A percentile compares a stretch with the other conserved stretches of the same genome.
These are phyloP conservation scores for Nasturtium officinale DNA, from an alignment of 345 rosid genomes.

Conservation along the genomic window DNA sequence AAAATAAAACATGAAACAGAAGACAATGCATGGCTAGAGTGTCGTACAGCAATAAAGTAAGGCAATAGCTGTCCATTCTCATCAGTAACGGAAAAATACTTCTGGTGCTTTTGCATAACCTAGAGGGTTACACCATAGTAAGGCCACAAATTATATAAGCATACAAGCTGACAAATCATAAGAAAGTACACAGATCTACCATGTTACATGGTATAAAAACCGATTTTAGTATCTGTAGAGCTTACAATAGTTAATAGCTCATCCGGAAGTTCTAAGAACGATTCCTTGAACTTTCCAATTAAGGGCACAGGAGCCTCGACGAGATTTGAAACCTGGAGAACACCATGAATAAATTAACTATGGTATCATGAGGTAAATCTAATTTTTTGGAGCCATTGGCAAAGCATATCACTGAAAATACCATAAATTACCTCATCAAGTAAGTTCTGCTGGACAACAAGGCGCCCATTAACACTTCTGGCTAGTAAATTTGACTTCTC, in stretches of 20 bases:
- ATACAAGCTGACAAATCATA: slow-evolving; percentile 8
- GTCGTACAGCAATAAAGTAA: slow-evolving; percentile 79
- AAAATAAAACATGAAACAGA: slow-evolving; percentile 26
- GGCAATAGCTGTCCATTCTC: slow-evolving; percentile 74
- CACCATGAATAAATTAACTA: slow-evolving; percentile 17
- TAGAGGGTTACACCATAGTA: slow-evolving; percentile 42
- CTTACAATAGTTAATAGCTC: slow-evolving; percentile 87
- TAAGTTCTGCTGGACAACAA: slow-evolving; percentile 62
- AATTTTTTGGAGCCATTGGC: neutral
- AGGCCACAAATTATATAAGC: slow-evolving; percentile 21
- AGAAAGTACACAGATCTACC: slow-evolving; percentile 2
- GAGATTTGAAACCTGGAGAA: slow-evolving; percentile 85
- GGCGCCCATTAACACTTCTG: slow-evolving; percentile 63
- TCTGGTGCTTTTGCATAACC: slow-evolving; percentile 99
- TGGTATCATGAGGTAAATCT: slow-evolving; percentile 15
- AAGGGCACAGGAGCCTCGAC: slow-evolving; percentile 91
- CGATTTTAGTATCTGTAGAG: slow-evolving; percentile 19
- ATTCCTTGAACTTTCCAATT: slow-evolving; percentile 76
- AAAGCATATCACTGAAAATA: slow-evolving; percentile 32
- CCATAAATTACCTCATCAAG: slow-evolving; percentile 67
- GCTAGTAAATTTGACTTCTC: slow-evolving; percentile 66
- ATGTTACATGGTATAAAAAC: slow-evolving; percentile 11
- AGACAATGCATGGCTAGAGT: slow-evolving; percentile 24
- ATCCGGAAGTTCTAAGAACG: slow-evolving; percentile 90
- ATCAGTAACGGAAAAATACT: slow-evolving; percentile 75